These are phyloP conservation scores for Pythium guiyangense DNA, from an alignment of 352 stramenopile genomes.

Conservation along the genomic window DNA sequence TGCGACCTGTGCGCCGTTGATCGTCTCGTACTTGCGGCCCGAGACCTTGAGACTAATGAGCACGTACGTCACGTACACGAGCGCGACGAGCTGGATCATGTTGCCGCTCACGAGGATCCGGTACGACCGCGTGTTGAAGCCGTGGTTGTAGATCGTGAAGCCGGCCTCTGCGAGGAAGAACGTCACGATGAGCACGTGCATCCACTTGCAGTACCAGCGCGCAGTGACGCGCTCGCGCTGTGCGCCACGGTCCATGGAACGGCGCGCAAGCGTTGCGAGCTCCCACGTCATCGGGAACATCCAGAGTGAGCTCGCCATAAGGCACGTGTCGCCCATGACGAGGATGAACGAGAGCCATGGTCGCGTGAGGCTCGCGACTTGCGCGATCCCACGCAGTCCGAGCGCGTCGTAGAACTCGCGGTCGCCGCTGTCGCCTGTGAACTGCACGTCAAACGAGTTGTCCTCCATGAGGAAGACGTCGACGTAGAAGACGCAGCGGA, in stretches of 20 bases:
- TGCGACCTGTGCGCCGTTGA: slow-evolving; percentile 33
- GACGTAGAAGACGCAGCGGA: slow-evolving; percentile 41
- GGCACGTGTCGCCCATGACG: slow-evolving; percentile 33
- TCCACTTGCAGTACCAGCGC: slow-evolving; percentile 27
- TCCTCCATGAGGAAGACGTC: slow-evolving; percentile 27
- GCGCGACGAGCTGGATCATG: slow-evolving; percentile 32
- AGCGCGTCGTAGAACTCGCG: slow-evolving; percentile 34
- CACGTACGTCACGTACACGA: slow-evolving; percentile 36
- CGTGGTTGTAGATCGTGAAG: slow-evolving; percentile 35
- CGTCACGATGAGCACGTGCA: slow-evolving; percentile 26
- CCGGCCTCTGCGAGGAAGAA: slow-evolving; percentile 31
- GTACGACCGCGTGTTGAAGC: slow-evolving; percentile 29
- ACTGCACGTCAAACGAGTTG: slow-evolving; percentile 3
- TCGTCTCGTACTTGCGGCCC: slow-evolving; percentile 46
- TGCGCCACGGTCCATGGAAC: slow-evolving; percentile 33
- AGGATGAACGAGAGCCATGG: slow-evolving; percentile 35
- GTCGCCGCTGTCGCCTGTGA: slow-evolving; percentile 7
- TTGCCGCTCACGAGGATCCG: slow-evolving; percentile 37
- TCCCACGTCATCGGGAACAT: slow-evolving; percentile 45
- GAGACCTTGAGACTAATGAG: slow-evolving; percentile 36
- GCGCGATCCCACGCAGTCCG: slow-evolving; percentile 30
- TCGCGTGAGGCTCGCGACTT: slow-evolving; percentile 29
- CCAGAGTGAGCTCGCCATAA: slow-evolving; percentile 40
- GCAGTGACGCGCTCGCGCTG: slow-evolving; percentile 18
- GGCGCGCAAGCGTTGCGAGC: slow-evolving; percentile 33